These are phyloP conservation scores for Protomyces macrosporus DNA, from an alignment of 1,139 yeast genomes.

Conservation along the genomic window DNA sequence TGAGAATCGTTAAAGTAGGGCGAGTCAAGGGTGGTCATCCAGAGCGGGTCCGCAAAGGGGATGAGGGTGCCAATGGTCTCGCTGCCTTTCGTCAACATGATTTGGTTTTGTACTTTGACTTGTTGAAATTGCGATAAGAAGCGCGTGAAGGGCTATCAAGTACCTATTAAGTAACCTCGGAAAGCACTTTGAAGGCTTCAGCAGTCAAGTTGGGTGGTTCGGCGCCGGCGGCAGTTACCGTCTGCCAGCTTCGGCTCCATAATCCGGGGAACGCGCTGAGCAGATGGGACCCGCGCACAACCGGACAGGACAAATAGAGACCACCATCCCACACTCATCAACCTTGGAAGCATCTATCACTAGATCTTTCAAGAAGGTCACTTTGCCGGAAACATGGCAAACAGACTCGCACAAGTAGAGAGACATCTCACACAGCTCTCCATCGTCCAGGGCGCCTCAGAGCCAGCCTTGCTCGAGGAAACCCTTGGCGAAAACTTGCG, in stretches of 20 bases:
- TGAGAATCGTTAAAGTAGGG: conserved; percentile 43
- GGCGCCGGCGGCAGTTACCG: too few species aligned
- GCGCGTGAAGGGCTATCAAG: background rate
- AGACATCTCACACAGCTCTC: conserved; percentile 1
- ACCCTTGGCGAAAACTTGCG: background rate
- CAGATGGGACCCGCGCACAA: too few species aligned
- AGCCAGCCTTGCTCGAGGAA: background rate
- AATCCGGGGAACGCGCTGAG: too few species aligned
- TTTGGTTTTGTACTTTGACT: background rate
- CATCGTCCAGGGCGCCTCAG: background rate
- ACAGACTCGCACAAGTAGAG: background rate
- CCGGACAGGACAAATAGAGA: too few species aligned
- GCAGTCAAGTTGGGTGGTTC: too few species aligned
- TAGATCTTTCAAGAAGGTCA: background rate
- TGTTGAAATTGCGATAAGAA: background rate
- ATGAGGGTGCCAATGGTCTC: conserved; percentile 39
- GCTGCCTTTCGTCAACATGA: background rate
- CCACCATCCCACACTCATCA: too few species aligned
- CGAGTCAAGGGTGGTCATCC: conserved; percentile 45
- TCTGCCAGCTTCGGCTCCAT: too few species aligned
- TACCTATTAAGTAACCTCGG: background rate
- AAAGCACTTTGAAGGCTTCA: too few species aligned
- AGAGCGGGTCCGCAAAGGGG: conserved; percentile 45
- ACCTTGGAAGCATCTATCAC: too few species aligned
- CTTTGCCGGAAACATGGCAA: background rate